Evolutionary conservation across 345 rosid genomes (phyloP).

Genomic region (Triadica sebifera): DNA sequence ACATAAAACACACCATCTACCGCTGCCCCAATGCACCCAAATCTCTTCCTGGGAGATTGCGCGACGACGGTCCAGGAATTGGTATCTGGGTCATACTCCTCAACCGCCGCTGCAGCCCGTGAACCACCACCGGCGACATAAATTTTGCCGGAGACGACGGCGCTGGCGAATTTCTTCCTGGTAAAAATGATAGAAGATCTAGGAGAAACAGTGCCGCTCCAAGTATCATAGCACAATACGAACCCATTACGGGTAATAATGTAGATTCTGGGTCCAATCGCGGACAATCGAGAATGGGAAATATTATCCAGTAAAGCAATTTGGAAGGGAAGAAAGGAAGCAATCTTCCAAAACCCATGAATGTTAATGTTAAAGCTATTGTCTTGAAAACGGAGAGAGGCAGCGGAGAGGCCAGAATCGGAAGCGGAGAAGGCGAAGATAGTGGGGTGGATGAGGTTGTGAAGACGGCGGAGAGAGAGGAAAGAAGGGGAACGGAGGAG

Average conservation of each 20-base stretch:
- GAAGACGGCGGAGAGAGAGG: slow-evolving; percentile 60
- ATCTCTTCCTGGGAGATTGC: slow-evolving; percentile 57
- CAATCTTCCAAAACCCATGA: slow-evolving; percentile 32
- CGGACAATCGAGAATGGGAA: slow-evolving; percentile 52
- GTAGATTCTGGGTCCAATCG: slow-evolving; percentile 68
- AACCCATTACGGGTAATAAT: slow-evolving; percentile 47
- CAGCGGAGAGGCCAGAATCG: slow-evolving; percentile 43
- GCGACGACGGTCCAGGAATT: slow-evolving; percentile 66
- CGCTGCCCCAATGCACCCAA: slow-evolving; percentile 81
- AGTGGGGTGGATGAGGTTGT: slow-evolving; percentile 46
- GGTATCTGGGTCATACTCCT: slow-evolving; percentile 71
- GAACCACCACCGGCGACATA: slow-evolving; percentile 77
- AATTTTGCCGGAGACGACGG: slow-evolving; percentile 55
- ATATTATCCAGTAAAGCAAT: slow-evolving; percentile 29
- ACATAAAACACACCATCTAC: slow-evolving; percentile 78
- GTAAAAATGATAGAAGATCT: slow-evolving; percentile 54
- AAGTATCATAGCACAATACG: slow-evolving; percentile 54
- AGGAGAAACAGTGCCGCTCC: slow-evolving; percentile 45
- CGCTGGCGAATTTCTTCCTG: slow-evolving; percentile 73
- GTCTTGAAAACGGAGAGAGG: slow-evolving; percentile 37
- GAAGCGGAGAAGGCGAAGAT: slow-evolving; percentile 60
- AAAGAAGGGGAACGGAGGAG: slow-evolving; percentile 66
- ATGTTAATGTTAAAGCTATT: background rate
- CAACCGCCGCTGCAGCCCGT: slow-evolving; percentile 48
- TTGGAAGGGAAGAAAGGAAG: too few relatives aligned